Evolutionary conservation across 192 early-diverging fungal genomes (phyloP).

Genomic region (Funneliformis mosseae): DNA sequence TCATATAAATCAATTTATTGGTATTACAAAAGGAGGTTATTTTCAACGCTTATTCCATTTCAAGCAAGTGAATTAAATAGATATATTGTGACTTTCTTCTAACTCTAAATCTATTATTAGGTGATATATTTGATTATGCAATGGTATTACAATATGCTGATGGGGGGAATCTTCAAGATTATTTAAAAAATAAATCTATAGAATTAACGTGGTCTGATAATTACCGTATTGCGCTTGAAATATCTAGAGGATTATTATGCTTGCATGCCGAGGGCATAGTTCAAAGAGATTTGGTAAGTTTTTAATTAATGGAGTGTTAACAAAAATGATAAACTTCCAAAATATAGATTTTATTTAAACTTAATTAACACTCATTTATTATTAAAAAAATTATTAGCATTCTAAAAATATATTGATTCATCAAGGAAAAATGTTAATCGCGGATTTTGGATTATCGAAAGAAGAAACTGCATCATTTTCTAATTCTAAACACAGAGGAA

Average conservation of each 20-base stretch:
- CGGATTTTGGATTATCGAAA: neutral
- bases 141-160: constrained; percentile 38
- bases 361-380: no score
- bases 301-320: no score
- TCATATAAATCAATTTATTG: neutral
- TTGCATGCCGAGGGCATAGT: constrained; percentile 38
- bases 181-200: constrained; percentile 37
- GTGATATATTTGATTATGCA: neutral
- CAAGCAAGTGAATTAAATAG: neutral
- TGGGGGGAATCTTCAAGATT: constrained; percentile 39
- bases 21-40: neutral
- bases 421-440: neutral
- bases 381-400: neutral
- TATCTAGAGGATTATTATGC: constrained; percentile 28
- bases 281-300: constrained; percentile 39
- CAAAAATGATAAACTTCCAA: no score
- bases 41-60: neutral
- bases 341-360: no score
- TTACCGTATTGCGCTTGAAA: constrained; percentile 39
- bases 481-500: neutral
- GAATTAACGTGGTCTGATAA: constrained; percentile 41
- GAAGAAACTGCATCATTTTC: no score
- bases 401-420: constrained; percentile 17
- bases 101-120: neutral
- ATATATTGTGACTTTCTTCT: neutral